Conservation (phyloP, 2,329 filamentous ascomycete genomes). For the Pezicula carpinea region DNA sequence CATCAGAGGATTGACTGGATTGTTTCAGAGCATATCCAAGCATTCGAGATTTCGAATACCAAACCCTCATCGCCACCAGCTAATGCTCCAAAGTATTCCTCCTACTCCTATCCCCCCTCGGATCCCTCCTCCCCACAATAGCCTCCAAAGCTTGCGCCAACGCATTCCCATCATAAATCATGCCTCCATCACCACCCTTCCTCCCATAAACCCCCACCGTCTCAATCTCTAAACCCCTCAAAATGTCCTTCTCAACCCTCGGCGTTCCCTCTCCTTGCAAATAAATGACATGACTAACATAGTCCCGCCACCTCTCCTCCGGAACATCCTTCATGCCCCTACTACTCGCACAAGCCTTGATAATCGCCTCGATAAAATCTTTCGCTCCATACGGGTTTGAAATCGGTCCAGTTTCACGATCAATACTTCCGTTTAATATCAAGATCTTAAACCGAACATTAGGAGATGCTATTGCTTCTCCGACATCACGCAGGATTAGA, state of each 20-base stretch:
- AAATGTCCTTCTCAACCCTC: constrained; percentile 58
- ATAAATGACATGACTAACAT: constrained; percentile 82
- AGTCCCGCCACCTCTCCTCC: constrained; percentile 51
- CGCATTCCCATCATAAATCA: constrained; percentile 72
- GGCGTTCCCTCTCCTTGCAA: constrained; percentile 69
- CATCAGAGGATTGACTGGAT: neutral
- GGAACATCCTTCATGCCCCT: constrained; percentile 18
- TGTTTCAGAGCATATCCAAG: neutral
- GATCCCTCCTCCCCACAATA: constrained; percentile 63
- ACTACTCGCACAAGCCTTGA: constrained; percentile 52
- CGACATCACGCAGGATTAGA: constrained; percentile 72
- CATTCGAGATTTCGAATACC: no score
- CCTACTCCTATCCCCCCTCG: constrained; percentile 44
- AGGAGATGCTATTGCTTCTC: constrained; percentile 50
- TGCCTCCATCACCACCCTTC: constrained; percentile 46
- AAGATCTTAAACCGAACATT: constrained; percentile 56
- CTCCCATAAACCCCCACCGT: constrained; percentile 73
- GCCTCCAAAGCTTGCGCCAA: constrained; percentile 72
- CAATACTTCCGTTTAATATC: constrained; percentile 72
- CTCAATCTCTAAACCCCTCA: constrained; percentile 68
- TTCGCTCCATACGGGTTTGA: constrained; percentile 60
- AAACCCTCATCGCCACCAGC: no score
- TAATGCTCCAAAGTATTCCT: constrained; percentile 49
- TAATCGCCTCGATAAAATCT: constrained; percentile 80
- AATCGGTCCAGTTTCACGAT: constrained; percentile 75